These are phyloP conservation scores for Helianthus tuberosus DNA, from an alignment of 129 eudicot species.

Conservation along the genomic window DNA sequence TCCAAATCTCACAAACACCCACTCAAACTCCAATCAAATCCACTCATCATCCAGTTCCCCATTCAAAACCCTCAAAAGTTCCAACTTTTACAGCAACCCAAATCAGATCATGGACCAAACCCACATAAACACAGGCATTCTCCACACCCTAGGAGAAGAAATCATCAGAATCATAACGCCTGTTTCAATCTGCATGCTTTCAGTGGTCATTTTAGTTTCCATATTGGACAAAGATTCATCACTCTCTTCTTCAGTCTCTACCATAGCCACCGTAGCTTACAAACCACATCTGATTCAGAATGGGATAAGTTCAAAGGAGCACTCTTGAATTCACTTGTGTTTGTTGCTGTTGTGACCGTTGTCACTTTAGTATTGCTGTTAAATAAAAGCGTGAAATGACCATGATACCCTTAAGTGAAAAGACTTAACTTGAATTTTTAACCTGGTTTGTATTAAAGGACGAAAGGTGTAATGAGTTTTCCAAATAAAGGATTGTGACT, in stretches of 20 bases:
- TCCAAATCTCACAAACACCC: not conserved
- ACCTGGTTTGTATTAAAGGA: no score
- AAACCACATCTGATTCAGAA: constrained; percentile 66
- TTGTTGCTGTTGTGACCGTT: constrained; percentile 77
- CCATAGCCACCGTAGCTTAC: constrained; percentile 85
- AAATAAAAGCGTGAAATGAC: no score
- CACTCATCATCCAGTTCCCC: not conserved
- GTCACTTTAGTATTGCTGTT: constrained; percentile 62
- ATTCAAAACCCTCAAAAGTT: constrained; percentile 6
- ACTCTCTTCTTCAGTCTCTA: constrained; percentile 48
- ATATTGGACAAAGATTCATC: constrained; percentile 47
- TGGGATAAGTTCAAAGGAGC: constrained; percentile 98
- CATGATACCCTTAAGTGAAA: no score
- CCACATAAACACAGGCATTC: constrained; percentile 54
- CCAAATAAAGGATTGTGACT: no score
- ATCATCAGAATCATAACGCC: constrained; percentile 87
- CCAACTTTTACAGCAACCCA: constrained; percentile 20
- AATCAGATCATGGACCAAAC: constrained; percentile 50
- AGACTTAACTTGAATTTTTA: no score
- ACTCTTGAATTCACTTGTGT: constrained; percentile 85
- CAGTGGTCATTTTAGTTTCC: constrained; percentile 76
- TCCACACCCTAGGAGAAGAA: constrained; percentile 87
- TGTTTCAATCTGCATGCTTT: constrained; percentile 88
- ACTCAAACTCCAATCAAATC: no score
- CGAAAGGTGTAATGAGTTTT: no score